phyloP scores from a whole-genome alignment of 2,329 filamentous ascomycete species.

The Cladosporium velox region DNA sequence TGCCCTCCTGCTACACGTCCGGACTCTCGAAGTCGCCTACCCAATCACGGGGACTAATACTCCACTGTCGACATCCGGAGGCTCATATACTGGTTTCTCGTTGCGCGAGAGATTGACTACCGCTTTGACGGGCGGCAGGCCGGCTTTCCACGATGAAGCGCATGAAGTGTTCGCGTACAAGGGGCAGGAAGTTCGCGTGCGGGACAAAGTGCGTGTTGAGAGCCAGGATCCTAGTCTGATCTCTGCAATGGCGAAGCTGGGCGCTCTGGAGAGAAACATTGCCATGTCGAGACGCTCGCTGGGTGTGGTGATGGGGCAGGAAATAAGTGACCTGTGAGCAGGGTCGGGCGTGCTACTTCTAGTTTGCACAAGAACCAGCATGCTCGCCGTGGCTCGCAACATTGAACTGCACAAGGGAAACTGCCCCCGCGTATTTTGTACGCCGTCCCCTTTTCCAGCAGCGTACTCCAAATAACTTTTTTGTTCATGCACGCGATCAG shows the following conservation, averaged over 20 bases:
- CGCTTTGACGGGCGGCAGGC: slow-evolving; percentile 46
- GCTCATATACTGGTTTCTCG: slow-evolving; percentile 56
- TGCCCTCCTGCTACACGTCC: slow-evolving; percentile 62
- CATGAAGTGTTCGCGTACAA: slow-evolving; percentile 72
- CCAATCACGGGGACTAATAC: slow-evolving; percentile 38
- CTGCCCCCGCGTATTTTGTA: too few relatives aligned
- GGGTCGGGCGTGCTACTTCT: too few relatives aligned
- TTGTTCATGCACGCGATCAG: too few relatives aligned
- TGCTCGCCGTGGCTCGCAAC: too few relatives aligned
- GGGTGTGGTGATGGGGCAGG: slow-evolving; percentile 73
- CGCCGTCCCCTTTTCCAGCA: too few relatives aligned
- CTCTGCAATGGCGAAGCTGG: slow-evolving; percentile 79
- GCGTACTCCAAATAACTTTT: too few relatives aligned
- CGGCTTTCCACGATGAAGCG: slow-evolving; percentile 61
- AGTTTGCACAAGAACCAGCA: too few relatives aligned
- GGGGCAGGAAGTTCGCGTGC: slow-evolving; percentile 75
- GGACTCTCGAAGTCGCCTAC: slow-evolving; percentile 62
- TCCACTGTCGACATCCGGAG: slow-evolving; percentile 28
- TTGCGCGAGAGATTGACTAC: slow-evolving; percentile 57
- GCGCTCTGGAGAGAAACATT: slow-evolving; percentile 73
- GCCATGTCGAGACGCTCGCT: slow-evolving; percentile 70
- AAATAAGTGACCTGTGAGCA: slow-evolving; percentile 29
- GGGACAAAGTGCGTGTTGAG: slow-evolving; percentile 86
- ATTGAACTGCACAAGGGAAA: too few relatives aligned
- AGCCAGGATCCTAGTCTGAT: slow-evolving; percentile 86